Evolutionary conservation across 495 filamentous ascomycete species (phyloP), one percentile per base, ranked within the genome.

Genomic region (Recurvomyces mirabilis): DNA sequence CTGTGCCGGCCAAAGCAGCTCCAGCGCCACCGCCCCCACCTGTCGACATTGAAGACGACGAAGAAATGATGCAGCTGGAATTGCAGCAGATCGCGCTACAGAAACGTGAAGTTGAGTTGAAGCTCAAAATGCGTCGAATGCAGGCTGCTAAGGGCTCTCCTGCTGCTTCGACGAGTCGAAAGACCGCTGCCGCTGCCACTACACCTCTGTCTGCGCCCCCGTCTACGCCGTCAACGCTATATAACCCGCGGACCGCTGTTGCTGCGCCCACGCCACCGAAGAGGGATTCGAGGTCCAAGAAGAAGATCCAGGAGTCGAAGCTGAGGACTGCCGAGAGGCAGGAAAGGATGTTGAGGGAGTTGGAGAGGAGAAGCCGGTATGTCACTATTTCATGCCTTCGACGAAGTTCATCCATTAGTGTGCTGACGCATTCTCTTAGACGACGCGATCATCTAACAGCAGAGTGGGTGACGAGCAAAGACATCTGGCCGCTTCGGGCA

Each of bases 231-330:
- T 48, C 44, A 26, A 38, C 40, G 5, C 44, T 53, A 2, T 53
- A 20, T 40, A 44, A 53, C 28, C 50, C 50, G 1, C 5, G 7
- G 3, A 17, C 38, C 14, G 21, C 50, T 2, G 37, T 18, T 9
- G 15, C 13, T 1, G 34, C 13, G 9, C 38, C 43, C 12, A 28
- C 43, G 20, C 36, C 31, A 20, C 34, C 40, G 5, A 54, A 49
- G 29, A 32, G 51, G 11, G 46, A 54, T 21, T 54, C 51, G 6
- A 20, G 51, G 12, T 47, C 42, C 36, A 54, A 54, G 46, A 54
- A 49, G 41, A 54, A 54, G 41, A 54, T 49, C 20, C 46, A 54
- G 24, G 46, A 54, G 34, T 49, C 51, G 3, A 54, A 46, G 41
- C 34, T 25, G 13, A 32, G 46, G n/a, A 54, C 45, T 2, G 46